Conservation (phyloP, 768 basidiomycete genomes). For the Mycena filopes region DNA sequence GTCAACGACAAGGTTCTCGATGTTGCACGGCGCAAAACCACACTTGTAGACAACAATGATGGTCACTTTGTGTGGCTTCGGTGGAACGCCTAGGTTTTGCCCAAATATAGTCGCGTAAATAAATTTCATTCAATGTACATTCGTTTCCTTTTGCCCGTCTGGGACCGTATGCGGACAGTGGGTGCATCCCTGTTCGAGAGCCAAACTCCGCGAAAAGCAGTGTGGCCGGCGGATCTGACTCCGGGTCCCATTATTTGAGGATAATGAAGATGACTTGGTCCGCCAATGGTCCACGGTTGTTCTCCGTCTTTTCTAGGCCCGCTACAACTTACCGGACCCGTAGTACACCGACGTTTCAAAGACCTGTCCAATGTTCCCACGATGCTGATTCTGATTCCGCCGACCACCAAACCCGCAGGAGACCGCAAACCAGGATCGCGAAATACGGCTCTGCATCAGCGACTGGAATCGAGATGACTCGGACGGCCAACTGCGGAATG, state of each 20-base stretch:
- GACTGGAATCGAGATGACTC: background rate
- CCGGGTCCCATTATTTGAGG: too few relatives aligned
- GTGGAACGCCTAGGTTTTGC: constrained; percentile 57
- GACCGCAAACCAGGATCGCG: constrained; percentile 10
- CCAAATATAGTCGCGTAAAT: background rate
- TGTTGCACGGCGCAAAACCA: constrained; percentile 76
- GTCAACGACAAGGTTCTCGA: constrained; percentile 83
- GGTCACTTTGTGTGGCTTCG: constrained; percentile 70
- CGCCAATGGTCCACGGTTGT: background rate
- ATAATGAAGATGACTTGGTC: background rate
- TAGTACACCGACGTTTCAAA: constrained; percentile 9
- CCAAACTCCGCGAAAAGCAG: constrained; percentile 13
- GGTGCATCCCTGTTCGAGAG: background rate
- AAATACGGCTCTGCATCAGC: background rate
- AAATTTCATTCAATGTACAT: too few relatives aligned
- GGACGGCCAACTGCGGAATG: constrained; percentile 22
- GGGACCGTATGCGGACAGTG: constrained; percentile 3
- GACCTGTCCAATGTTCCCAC: background rate
- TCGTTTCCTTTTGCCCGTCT: constrained; percentile 11
- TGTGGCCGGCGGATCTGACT: constrained; percentile 10
- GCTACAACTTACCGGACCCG: background rate
- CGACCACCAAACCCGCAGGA: too few relatives aligned
- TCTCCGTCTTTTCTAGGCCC: background rate
- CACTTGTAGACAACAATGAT: constrained; percentile 66
- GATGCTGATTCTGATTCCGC: too few relatives aligned